phyloP scores from a whole-genome alignment of 257 asterid species.

The Eustoma russellianum region DNA sequence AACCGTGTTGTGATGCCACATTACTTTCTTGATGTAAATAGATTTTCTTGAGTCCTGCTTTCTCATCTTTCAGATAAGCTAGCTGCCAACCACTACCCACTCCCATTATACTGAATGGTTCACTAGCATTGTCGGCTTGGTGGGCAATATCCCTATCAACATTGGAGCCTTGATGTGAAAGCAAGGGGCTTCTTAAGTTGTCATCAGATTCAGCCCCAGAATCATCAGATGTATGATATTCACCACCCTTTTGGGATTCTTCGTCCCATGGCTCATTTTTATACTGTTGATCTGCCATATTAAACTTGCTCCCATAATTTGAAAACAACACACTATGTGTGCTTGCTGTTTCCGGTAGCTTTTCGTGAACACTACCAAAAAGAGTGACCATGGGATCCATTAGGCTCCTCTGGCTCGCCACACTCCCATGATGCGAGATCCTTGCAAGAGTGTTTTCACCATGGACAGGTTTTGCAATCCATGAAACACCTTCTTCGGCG shows the following conservation, averaged over 20 bases:
- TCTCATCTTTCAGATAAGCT: constrained; percentile 80
- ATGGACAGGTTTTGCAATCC: constrained; percentile 78
- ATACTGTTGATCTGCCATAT: constrained; percentile 25
- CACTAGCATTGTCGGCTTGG: constrained; percentile 23
- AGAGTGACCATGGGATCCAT: constrained; percentile 89
- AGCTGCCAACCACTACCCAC: constrained; percentile 98
- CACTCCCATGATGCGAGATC: constrained; percentile 76
- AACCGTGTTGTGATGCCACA: constrained; percentile 59
- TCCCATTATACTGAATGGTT: constrained; percentile 54
- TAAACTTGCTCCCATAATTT: constrained; percentile 78
- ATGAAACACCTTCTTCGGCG: constrained; percentile 90
- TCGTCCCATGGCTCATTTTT: constrained; percentile 72
- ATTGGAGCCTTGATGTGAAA: constrained; percentile 44
- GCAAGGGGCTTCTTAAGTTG: constrained; percentile 73
- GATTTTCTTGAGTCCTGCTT: constrained; percentile 63
- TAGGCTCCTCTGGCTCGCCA: constrained; percentile 37
- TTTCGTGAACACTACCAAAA: constrained; percentile 88
- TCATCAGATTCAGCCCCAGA: constrained; percentile 64
- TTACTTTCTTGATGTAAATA: constrained; percentile 74
- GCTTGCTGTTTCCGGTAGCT: constrained; percentile 62
- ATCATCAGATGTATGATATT: constrained; percentile 26
- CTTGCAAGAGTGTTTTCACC: constrained; percentile 67
- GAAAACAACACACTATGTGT: constrained; percentile 81
- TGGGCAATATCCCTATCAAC: constrained; percentile 36
- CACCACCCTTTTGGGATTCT: constrained; percentile 50